phyloP scores from a whole-genome alignment of 768 basidiomycete genomes.

The Agaricus blazei region DNA sequence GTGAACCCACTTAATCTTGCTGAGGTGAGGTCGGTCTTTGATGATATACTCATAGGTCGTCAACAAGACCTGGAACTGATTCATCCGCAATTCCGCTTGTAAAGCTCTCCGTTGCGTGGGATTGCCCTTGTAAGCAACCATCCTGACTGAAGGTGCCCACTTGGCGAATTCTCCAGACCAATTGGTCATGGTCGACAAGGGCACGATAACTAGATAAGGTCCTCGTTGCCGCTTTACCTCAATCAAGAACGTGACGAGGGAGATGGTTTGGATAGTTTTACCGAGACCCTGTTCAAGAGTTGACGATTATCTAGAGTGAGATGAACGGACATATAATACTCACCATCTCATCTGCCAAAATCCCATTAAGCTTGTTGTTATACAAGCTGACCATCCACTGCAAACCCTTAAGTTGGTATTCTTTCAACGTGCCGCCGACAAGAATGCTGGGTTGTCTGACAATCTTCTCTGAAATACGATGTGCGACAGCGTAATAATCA shows the following conservation, averaged over 20 bases:
- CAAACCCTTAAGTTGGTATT: conserved; percentile 91
- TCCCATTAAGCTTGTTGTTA: conserved; percentile 93
- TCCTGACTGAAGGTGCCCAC: conserved; percentile 84
- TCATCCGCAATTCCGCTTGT: conserved; percentile 70
- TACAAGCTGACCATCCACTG: conserved; percentile 99
- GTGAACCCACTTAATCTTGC: conserved; percentile 93
- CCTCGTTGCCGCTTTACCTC: conserved; percentile 88
- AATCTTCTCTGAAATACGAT: conserved; percentile 85
- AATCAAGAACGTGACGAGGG: conserved; percentile 91
- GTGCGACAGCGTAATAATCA: conserved; percentile 96
- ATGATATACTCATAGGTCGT: conserved; percentile 98
- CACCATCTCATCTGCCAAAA: conserved; percentile 93
- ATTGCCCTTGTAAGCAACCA: conserved; percentile 88
- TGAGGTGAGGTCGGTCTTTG: conserved; percentile 87
- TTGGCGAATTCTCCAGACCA: conserved; percentile 97
- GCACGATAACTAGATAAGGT: conserved; percentile 93
- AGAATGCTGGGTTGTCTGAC: conserved; percentile 68
- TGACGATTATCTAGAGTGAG: conserved; percentile 5
- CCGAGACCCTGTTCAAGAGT: conserved; percentile 69
- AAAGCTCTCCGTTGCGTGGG: conserved; percentile 75
- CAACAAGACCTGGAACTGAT: conserved; percentile 86
- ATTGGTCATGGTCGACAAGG: conserved; percentile 94
- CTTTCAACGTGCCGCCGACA: conserved; percentile 86
- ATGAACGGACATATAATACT: conserved; percentile 14
- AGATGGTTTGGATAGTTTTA: conserved; percentile 93